Evolutionary conservation across 2,329 filamentous ascomycete genomes (phyloP), one percentile per base, ranked within the genome.

Genomic region (Ascochyta fabae): DNA sequence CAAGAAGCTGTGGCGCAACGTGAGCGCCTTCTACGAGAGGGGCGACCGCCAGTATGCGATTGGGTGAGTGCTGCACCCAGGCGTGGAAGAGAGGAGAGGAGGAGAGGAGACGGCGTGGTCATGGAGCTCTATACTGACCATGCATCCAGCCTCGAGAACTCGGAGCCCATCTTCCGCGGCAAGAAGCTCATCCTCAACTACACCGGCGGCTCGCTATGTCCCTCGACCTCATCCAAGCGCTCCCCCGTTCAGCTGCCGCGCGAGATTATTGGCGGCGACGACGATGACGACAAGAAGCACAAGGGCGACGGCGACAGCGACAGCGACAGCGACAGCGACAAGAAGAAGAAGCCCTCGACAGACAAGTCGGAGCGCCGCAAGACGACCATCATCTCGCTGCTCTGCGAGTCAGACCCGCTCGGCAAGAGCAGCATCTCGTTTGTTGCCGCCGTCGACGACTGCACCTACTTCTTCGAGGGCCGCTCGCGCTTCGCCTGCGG

Each of bases 391-490:
- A 92, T 99, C 76, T 95, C 92, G 23, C 94, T 98, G 74, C 88
- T 95, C 62, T 99, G 95, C 80, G 93, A 97, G 72, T 86, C 86
- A 59, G 92, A 97, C 67, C 87, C 91, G 1, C 80, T 88, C 1
- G 84, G 85, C 4, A 82, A 85, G 36, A 88, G 92, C 4, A 84
- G 85, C 4, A 82, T 95, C 34, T 92, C 91, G 19, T 99, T 96
- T 73, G 88, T 98, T 56, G 91, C 90, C 56, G 89, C 93, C 6
- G 88, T 91, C 36, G 93, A 98, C 72, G 89, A 96, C 57, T 99
- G 95, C 81, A 87, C 91, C 27, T 99, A 98, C 78, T 90, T 96
- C 77, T 99, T 99, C 79, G 93, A 98, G 75, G 88, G 93, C 45
- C 89, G 94, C 62, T 95, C 91, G 23, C 83, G 86, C 41, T 89